Percentiles rank a stretch among this genome's conserved stretches.
Conservation (phyloP, 345 rosid species). For the Arabidopsis arenosa region DNA sequence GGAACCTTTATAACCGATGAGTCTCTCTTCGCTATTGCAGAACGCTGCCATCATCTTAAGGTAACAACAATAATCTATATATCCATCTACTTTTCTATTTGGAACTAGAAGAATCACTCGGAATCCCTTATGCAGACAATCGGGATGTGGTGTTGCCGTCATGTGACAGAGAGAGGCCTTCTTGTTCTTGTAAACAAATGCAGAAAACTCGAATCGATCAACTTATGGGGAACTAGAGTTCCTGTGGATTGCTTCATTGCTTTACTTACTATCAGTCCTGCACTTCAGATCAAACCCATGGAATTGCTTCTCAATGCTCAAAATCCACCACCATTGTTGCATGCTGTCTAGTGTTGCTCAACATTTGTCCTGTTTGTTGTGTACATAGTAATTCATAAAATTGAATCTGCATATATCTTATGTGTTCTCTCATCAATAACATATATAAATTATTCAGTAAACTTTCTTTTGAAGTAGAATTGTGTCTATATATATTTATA, state of each 20-base stretch:
- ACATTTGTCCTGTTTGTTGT: slow-evolving; percentile 9
- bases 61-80: slow-evolving; percentile 39
- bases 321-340: slow-evolving; percentile 50
- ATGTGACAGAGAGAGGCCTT: slow-evolving; percentile 77
- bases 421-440: slow-evolving; percentile 12
- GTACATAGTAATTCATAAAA: slow-evolving; percentile 42
- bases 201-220: slow-evolving; percentile 70
- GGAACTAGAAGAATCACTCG: neutral
- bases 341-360: slow-evolving; percentile 46
- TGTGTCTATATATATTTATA: slow-evolving; percentile 26
- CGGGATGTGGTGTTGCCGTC: slow-evolving; percentile 92
- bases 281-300: slow-evolving; percentile 68
- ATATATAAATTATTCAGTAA: slow-evolving; percentile 12
- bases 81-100: neutral
- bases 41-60: slow-evolving; percentile 76
- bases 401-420: neutral
- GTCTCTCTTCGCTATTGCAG: slow-evolving; percentile 75
- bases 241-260: slow-evolving; percentile 69
- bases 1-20: slow-evolving; percentile 93
- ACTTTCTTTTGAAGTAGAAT: slow-evolving; percentile 6
- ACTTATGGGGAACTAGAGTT: slow-evolving; percentile 88
- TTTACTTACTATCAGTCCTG: slow-evolving; percentile 68
- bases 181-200: slow-evolving; percentile 69
- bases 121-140: slow-evolving; percentile 52
- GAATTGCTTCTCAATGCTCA: slow-evolving; percentile 50